These are phyloP conservation scores for Quercus variabilis DNA, from an alignment of 306 rosid genomes.

Conservation along the genomic window DNA sequence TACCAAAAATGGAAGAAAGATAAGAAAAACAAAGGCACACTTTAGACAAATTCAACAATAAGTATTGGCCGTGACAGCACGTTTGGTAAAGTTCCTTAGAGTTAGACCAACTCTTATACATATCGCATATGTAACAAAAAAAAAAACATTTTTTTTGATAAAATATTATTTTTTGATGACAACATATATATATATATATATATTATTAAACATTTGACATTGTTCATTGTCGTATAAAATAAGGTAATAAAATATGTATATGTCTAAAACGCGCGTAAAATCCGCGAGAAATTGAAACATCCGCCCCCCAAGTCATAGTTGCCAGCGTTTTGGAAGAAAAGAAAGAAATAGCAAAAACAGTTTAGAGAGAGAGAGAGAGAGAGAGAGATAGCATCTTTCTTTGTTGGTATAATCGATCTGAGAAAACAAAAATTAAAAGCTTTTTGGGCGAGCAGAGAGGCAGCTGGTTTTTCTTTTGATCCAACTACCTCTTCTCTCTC, in stretches of 20 bases:
- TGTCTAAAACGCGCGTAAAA: conserved; percentile 36
- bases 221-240: neutral
- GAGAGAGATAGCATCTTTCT: conserved; percentile 38
- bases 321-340: conserved; percentile 43
- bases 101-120: too few species aligned
- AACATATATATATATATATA: too few species aligned
- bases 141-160: too few species aligned
- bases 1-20: too few species aligned
- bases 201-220: neutral
- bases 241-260: neutral
- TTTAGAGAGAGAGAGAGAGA: conserved; percentile 8
- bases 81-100: too few species aligned
- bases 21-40: too few species aligned
- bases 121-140: too few species aligned
- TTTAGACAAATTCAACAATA: too few species aligned
- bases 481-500: conserved; percentile 13
- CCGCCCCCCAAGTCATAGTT: conserved; percentile 46
- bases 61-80: too few species aligned
- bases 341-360: neutral
- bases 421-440: neutral
- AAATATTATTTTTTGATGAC: too few species aligned
- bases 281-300: conserved; percentile 53
- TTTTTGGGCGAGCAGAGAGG: conserved; percentile 30
- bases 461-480: conserved; percentile 41
- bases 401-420: conserved; percentile 46